Evolutionary conservation across 768 basidiomycete species (phyloP).

Genomic region (Hygrocybe coccinea): DNA sequence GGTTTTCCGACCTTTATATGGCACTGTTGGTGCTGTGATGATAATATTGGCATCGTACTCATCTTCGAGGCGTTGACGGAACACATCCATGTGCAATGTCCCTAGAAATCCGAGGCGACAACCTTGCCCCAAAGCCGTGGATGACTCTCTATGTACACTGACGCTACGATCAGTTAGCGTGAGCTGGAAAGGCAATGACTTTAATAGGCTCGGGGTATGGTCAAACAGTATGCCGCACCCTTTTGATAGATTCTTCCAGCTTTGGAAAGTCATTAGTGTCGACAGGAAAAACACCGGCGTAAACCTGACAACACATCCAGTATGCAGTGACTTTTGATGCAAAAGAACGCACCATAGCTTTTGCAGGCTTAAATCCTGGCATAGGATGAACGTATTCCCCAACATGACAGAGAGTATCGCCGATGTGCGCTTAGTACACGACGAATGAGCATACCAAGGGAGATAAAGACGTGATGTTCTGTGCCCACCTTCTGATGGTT

Average conservation of each 20-base stretch:
- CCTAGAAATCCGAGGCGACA: conserved; percentile 93
- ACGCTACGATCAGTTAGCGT: conserved; percentile 86
- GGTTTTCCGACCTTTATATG: conserved; percentile 65
- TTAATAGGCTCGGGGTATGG: conserved; percentile 7
- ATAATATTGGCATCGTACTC: conserved; percentile 94
- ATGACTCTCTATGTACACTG: conserved; percentile 85
- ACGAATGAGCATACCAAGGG: background rate
- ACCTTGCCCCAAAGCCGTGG: conserved; percentile 91
- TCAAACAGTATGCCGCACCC: conserved; percentile 45
- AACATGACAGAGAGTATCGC: conserved; percentile 82
- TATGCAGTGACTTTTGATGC: background rate
- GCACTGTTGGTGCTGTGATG: conserved; percentile 93
- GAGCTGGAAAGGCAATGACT: conserved; percentile 42
- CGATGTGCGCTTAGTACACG: conserved; percentile 67
- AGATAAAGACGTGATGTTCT: too few species aligned
- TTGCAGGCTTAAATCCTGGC: conserved; percentile 86
- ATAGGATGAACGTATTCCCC: conserved; percentile 75
- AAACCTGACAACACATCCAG: conserved; percentile 53
- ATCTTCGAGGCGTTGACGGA: conserved; percentile 93
- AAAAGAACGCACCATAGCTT: conserved; percentile 71
- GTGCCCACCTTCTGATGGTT: conserved; percentile 80
- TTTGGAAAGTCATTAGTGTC: conserved; percentile 89
- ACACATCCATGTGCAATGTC: conserved; percentile 94
- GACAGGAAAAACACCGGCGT: conserved; percentile 90
- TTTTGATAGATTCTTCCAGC: conserved; percentile 91